These are phyloP conservation scores for Penicillium sp. DNA, from an alignment of 2,329 filamentous ascomycete genomes.

Conservation along the genomic window DNA sequence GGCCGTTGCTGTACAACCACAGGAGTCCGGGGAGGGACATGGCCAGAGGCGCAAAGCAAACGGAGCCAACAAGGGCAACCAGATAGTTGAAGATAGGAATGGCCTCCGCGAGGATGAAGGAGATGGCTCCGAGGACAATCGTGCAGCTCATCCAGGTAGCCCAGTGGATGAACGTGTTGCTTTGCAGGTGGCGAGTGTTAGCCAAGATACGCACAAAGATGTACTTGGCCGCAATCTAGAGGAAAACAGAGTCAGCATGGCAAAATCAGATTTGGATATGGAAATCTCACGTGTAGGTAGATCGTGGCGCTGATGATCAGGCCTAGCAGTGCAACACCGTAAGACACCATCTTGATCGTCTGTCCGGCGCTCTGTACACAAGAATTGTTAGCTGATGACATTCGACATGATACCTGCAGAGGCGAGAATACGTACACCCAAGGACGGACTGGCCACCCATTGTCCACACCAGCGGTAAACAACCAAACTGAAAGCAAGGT, in stretches of 20 bases:
- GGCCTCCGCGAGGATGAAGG: constrained; percentile 52
- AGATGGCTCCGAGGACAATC: constrained; percentile 39
- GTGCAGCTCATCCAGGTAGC: constrained; percentile 51
- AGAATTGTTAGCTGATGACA: background rate
- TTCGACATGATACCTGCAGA: background rate
- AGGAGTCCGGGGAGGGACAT: constrained; percentile 49
- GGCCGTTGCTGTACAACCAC: constrained; percentile 50
- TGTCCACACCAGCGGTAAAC: constrained; percentile 61
- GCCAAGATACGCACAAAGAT: constrained; percentile 55
- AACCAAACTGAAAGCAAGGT: constrained; percentile 58
- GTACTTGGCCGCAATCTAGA: constrained; percentile 53
- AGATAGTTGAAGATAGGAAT: constrained; percentile 57
- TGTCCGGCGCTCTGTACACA: constrained; percentile 47
- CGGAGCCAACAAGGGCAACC: constrained; percentile 48
- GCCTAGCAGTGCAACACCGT: constrained; percentile 58
- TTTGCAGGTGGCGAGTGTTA: constrained; percentile 50
- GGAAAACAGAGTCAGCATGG: background rate
- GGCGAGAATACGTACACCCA: constrained; percentile 36
- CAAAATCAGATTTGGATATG: background rate
- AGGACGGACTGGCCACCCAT: constrained; percentile 62
- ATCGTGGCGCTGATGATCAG: constrained; percentile 51
- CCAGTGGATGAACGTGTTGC: constrained; percentile 52
- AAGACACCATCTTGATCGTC: constrained; percentile 61
- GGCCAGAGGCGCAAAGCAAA: constrained; percentile 54
- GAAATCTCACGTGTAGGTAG: constrained; percentile 36